A percentile compares a stretch with the other conserved stretches of the same genome.
These are phyloP conservation scores for Mucor irregularis DNA, from an alignment of 371 early-diverging fungal species.

Conservation along the genomic window DNA sequence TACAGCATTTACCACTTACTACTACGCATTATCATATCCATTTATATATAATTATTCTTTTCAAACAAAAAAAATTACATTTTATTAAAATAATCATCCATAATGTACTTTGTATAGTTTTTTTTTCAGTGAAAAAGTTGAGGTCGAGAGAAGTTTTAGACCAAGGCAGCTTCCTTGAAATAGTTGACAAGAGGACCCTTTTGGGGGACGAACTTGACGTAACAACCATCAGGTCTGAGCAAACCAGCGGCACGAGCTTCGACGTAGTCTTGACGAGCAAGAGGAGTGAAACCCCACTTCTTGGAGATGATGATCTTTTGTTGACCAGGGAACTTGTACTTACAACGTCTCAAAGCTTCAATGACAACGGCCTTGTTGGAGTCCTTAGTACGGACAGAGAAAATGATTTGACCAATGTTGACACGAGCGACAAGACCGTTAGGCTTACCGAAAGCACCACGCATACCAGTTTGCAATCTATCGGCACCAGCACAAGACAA, in stretches of 20 bases:
- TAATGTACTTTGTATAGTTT: not conserved
- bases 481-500: constrained; percentile 99
- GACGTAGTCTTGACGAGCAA: constrained; percentile 92
- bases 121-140: not conserved
- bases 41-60: not conserved
- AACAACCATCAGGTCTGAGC: constrained; percentile 94
- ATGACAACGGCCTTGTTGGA: constrained; percentile 92
- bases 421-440: constrained; percentile 99
- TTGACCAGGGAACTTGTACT: constrained; percentile 99
- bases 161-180: constrained; percentile 35
- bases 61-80: not conserved
- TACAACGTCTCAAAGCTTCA: constrained; percentile 96
- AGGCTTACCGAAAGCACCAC: constrained; percentile 99
- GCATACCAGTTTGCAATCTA: constrained; percentile 99
- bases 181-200: constrained; percentile 85
- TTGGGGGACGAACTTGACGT: constrained; percentile 92
- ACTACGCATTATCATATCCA: too few relatives aligned
- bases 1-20: too few relatives aligned
- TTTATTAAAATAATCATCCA: not conserved
- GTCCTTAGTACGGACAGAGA: constrained; percentile 99
- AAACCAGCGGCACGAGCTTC: constrained; percentile 77
- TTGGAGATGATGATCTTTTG: constrained; percentile 99
- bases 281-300: constrained; percentile 99
- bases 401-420: constrained; percentile 98
- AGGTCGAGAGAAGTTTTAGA: constrained; percentile 18